Base-by-base conservation (phyloP, 2,329 filamentous ascomycete genomes). In the Didymella sp. region DNA sequence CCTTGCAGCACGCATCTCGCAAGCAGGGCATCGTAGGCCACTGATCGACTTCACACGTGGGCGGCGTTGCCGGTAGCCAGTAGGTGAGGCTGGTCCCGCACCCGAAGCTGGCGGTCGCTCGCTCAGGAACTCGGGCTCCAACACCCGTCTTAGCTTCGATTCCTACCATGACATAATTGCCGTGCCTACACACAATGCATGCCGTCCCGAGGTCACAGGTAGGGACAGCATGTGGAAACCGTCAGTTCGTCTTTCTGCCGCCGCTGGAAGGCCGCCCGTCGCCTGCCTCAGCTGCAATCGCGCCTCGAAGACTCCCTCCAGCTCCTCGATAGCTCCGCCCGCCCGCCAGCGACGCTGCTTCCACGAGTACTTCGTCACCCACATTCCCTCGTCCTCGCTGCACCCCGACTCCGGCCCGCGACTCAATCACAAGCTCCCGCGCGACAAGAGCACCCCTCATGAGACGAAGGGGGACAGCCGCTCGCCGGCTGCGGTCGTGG, bases 361-460 rank as follows among this genome's bases (percentile, higher is more conserved):
- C 76, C 92, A 97, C 80, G 92, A 96, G 68, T 98, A 99, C 81
- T 99, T 99, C 76, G 91, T 98, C 58, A 96, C 95, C 8, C 92
- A 97, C 75, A 85, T 99, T 1, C 94, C 95, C 4, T 96, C 92
- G 17, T 96, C 92, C 13, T 97, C 93, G 3, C 84, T 96, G 41
- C 91, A 97, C 68, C 94, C 95, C 7, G 94, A 98, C 76, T 90
- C 90, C 31, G 83, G 87, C 52, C 79, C 82, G 21, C 78, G 83
- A 17, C 87, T 87, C 27, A 89, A 91, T 66, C 92, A 96, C 76
- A 93, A 95, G 75, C 85, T 97, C 6, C 93, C 93, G 45, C 89
- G 92, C 67, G 86, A 91, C 65, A 91, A 91, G 22, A 95, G 92
- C 43, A 89, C 86, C 41, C 93, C 93, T 27, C 91, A 96, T 82